Base-by-base conservation (phyloP, 306 rosid species). In the Cucumis melo region DNA sequence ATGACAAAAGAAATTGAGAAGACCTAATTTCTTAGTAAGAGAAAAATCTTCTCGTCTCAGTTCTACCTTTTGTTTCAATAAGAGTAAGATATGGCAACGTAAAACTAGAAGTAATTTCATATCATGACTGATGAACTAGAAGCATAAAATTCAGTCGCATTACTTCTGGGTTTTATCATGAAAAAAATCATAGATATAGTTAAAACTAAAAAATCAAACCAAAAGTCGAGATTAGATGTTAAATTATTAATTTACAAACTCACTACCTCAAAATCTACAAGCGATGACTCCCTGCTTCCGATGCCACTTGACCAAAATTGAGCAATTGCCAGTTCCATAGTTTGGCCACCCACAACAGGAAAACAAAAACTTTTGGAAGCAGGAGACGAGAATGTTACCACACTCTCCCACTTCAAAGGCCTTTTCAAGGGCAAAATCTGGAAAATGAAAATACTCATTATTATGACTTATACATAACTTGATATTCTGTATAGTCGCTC, bases 241-340 rank as follows among this genome's bases (percentile, higher is more conserved):
- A 32, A 32, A 32, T 32, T 32, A 51, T 16, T 46, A 42, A 20
- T n/a, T n/a, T 2, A 23, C n/a, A 74, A 80, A 74, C 46, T 53
- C 56, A 59, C 80, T 88, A 94, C 98, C 96, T 94, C 97, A 86
- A 94, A 90, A 82, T 94, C 95, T 63, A 91, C 96, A 79, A 64
- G 81, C 46, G 96, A 85, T 38, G 90, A 78, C 80, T 84, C 97
- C 65, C 84, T 88, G 82, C 98, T 91, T 79, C 97, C 98, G 79
- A 87, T 80, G 81, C 98, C 98, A 71, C 98, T 94, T 57, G 90
- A 91, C 98, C 98, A 94, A 85, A 94, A 89, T 87, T 91, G 98
- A 74, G 98, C 82, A 65, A 94, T 80, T 62, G 85, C 95, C 67
- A 94, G 82, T 83, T 94, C 98, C 90, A 94, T 77, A 41, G 98